A percentile compares a stretch with the other conserved stretches of the same genome.
These are phyloP conservation scores for Umbelopsis sp. DNA, from an alignment of 371 early-diverging fungal species.

Conservation along the genomic window DNA sequence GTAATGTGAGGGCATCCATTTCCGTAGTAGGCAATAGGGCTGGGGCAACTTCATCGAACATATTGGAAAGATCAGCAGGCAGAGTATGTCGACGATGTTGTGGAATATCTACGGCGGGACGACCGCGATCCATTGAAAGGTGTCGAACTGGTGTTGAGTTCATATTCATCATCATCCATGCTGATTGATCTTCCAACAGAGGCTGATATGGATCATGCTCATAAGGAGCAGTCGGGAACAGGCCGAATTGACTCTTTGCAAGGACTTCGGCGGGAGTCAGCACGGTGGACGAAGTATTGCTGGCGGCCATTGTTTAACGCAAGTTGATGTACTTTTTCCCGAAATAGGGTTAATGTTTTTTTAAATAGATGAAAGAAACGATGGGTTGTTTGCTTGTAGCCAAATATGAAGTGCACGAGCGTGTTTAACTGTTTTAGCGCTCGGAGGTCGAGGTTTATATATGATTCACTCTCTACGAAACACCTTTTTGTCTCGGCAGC, in stretches of 20 bases:
- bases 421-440: neutral
- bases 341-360: too few species aligned
- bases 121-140: neutral
- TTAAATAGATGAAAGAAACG: neutral
- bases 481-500: too few species aligned
- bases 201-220: neutral
- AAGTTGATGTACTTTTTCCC: too few species aligned
- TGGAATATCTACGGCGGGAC: neutral
- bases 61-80: neutral
- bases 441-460: neutral
- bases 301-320: neutral
- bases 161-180: conserved; percentile 14
- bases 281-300: neutral
- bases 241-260: neutral
- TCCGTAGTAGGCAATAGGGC: neutral
- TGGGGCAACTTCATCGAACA: neutral
- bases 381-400: conserved; percentile 15
- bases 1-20: neutral
- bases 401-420: conserved; percentile 9
- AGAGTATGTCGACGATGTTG: neutral
- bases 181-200: neutral
- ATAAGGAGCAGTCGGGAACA: neutral
- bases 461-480: neutral
- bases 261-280: conserved; percentile 3
- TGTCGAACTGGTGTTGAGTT: conserved; percentile 4